Percentiles rank a stretch among this genome's conserved stretches.
These are phyloP conservation scores for Oryza glaberrima DNA, from an alignment of 176 grass and related monocot genomes.

Conservation along the genomic window DNA sequence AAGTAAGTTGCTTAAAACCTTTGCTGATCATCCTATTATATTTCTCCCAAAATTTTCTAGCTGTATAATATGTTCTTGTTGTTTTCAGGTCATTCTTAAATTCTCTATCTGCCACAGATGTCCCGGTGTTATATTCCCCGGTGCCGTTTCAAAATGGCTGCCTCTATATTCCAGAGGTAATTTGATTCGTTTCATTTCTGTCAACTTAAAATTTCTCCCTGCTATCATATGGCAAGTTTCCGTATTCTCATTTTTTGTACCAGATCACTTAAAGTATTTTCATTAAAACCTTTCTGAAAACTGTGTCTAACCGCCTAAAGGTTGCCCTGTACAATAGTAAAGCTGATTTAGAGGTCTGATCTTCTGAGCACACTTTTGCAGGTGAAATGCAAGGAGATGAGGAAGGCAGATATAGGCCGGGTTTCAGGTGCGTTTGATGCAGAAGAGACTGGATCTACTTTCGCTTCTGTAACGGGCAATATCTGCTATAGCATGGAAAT, in stretches of 20 bases:
- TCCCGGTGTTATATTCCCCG: conserved; percentile 78
- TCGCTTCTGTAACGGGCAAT: conserved; percentile 34
- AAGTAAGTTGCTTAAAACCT: conserved; percentile 51
- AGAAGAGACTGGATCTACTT: conserved; percentile 37
- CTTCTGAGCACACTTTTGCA: conserved; percentile 17
- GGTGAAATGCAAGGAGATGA: conserved; percentile 92
- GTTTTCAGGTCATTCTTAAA: conserved; percentile 62
- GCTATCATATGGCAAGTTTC: not conserved
- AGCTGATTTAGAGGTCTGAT: not conserved
- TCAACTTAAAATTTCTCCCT: not conserved
- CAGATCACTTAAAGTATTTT: not conserved
- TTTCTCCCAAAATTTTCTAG: not conserved
- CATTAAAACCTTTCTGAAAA: not conserved
- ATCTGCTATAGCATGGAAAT: conserved; percentile 87
- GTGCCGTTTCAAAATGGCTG: conserved; percentile 77
- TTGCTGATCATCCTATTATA: not conserved
- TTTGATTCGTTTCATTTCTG: conserved; percentile 33
- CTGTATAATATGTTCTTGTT: conserved; percentile 22
- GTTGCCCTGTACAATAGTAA: not conserved
- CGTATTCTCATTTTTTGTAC: not conserved
- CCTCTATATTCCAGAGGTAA: conserved; percentile 73
- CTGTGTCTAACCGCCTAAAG: too few species aligned
- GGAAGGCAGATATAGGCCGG: conserved; percentile 60
- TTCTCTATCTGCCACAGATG: conserved; percentile 68
- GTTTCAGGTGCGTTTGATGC: conserved; percentile 33